A percentile compares a stretch with the other conserved stretches of the same genome.
Conservation (phyloP, 2,329 filamentous ascomycete genomes). For the Cryphonectria nitschkei region DNA sequence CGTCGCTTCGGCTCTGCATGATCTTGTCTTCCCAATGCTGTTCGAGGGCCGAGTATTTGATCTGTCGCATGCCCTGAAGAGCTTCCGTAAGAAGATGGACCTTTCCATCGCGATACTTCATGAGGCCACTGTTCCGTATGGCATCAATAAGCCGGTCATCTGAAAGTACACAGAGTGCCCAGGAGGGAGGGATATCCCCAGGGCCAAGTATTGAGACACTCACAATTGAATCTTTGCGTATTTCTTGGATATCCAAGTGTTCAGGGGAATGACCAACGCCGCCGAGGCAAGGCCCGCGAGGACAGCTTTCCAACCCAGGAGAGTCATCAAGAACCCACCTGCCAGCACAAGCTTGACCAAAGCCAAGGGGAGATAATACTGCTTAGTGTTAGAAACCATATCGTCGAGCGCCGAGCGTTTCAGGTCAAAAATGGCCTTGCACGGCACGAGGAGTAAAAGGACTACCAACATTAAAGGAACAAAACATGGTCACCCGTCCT, state of each 20-base stretch:
- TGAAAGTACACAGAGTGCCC: not conserved
- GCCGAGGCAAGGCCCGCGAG: constrained; percentile 37
- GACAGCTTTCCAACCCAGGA: constrained; percentile 41
- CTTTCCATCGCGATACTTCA: constrained; percentile 42
- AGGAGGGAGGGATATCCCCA: not conserved
- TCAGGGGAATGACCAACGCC: constrained; percentile 36
- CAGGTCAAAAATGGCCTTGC: not conserved
- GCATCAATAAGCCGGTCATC: not conserved
- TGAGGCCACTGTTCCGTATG: constrained; percentile 33
- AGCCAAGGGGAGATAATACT: constrained; percentile 40
- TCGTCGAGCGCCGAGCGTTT: not conserved
- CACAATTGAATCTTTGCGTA: constrained; percentile 38
- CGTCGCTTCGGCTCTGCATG: constrained; percentile 39
- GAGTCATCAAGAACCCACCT: constrained; percentile 36
- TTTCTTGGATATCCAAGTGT: constrained; percentile 36
- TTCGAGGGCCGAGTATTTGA: constrained; percentile 44
- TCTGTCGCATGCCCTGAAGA: constrained; percentile 43
- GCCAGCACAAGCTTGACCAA: constrained; percentile 40
- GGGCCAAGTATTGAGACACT: not conserved
- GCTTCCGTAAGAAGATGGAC: constrained; percentile 42
- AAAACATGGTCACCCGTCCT: constrained; percentile 33
- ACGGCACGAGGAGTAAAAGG: not conserved
- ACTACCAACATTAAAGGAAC: constrained; percentile 25
- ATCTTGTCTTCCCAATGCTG: constrained; percentile 42
- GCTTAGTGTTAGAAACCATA: constrained; percentile 28